Evolutionary conservation across 1,284 basidiomycete species (phyloP).

Genomic region (Paramarasmius palmivorus): DNA sequence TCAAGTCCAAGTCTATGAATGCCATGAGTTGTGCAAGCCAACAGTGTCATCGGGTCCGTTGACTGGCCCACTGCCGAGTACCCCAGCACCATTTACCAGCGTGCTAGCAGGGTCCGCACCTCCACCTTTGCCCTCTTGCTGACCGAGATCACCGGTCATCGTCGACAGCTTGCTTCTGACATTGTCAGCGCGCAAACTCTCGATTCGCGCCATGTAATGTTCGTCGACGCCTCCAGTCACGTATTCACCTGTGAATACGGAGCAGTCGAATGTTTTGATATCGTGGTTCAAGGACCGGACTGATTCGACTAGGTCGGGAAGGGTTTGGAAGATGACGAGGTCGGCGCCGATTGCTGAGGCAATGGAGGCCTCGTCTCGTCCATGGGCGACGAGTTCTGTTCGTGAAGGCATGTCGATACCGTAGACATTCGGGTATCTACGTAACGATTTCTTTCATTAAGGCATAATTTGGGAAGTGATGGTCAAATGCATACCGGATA

Average conservation of each 20-base stretch:
- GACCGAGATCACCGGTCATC: constrained; percentile 31
- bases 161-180: constrained; percentile 62
- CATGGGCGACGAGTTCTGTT: constrained; percentile 90
- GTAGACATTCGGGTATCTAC: constrained; percentile 92
- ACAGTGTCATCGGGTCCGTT: constrained; percentile 74
- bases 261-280: constrained; percentile 90
- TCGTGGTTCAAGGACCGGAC: constrained; percentile 85
- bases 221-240: constrained; percentile 95
- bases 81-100: constrained; percentile 29
- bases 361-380: constrained; percentile 75
- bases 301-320: constrained; percentile 86
- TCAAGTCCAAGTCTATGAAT: not conserved
- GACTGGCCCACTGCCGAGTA: constrained; percentile 36
- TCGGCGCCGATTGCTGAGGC: constrained; percentile 92
- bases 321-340: constrained; percentile 96
- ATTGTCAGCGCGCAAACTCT: constrained; percentile 84
- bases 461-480: constrained; percentile 4
- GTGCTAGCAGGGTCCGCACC: constrained; percentile 22
- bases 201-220: constrained; percentile 78
- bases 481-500: constrained; percentile 62
- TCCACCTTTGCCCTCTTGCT: constrained; percentile 39
- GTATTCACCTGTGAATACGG: constrained; percentile 97
- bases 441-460: not conserved
- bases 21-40: constrained; percentile 74
- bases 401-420: constrained; percentile 99